A percentile compares a stretch with the other conserved stretches of the same genome.
phyloP scores from a whole-genome alignment of 225 moss, liverwort and hornwort species.

The Asterella californica region DNA sequence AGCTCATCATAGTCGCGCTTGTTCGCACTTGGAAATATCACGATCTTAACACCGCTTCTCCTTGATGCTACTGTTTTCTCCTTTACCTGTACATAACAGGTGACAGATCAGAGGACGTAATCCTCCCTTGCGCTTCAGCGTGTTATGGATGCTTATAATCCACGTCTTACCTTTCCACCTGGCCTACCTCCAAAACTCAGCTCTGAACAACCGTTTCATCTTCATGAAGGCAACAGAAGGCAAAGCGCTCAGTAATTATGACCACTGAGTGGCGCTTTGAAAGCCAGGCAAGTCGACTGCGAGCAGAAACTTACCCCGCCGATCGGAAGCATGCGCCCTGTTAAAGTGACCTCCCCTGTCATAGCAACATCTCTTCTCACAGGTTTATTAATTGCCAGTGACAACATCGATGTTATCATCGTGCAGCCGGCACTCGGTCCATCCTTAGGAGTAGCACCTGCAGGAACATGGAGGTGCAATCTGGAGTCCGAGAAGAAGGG shows the following conservation, averaged over 20 bases:
- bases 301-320: constrained; percentile 63
- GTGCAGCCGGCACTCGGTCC: constrained; percentile 99
- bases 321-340: constrained; percentile 93
- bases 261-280: background rate
- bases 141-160: background rate
- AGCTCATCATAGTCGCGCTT: constrained; percentile 91
- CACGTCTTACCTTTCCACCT: background rate
- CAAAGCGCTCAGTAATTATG: too few species aligned
- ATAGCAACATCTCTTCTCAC: constrained; percentile 87
- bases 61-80: constrained; percentile 95
- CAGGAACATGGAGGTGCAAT: constrained; percentile 92
- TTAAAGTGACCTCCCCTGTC: constrained; percentile 98
- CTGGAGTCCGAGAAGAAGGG: constrained; percentile 70
- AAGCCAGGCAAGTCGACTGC: background rate
- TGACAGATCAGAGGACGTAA: background rate
- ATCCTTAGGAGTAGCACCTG: constrained; percentile 96
- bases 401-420: constrained; percentile 95
- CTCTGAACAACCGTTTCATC: too few species aligned
- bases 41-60: constrained; percentile 91
- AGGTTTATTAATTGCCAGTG: constrained; percentile 71
- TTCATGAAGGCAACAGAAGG: background rate
- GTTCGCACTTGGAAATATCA: constrained; percentile 81
- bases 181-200: background rate
- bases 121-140: background rate
- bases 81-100: constrained; percentile 61